Evolutionary conservation across 2,329 filamentous ascomycete species (phyloP).

Genomic region (Trichothecium sympodiale): DNA sequence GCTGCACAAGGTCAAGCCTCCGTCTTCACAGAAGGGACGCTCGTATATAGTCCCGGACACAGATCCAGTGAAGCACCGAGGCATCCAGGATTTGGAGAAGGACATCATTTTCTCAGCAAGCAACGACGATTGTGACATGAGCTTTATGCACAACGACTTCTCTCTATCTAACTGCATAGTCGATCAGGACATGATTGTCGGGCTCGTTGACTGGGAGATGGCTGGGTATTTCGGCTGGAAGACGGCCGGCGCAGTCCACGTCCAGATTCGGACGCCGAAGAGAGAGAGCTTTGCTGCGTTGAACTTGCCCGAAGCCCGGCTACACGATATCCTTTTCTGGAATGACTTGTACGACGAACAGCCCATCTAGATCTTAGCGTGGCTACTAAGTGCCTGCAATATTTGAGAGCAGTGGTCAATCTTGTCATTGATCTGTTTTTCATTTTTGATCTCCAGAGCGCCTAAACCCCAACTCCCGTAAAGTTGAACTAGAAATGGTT

Average conservation of each 20-base stretch:
- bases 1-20: constrained; percentile 15
- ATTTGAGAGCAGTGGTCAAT: no score
- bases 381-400: no score
- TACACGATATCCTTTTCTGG: constrained; percentile 10
- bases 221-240: constrained; percentile 23
- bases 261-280: constrained; percentile 11
- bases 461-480: no score
- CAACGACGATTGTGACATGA: constrained; percentile 13
- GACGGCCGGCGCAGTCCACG: constrained; percentile 16
- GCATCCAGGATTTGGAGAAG: constrained; percentile 19
- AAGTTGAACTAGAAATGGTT: no score
- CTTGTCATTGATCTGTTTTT: no score
- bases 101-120: constrained; percentile 17
- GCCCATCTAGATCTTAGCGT: no score
- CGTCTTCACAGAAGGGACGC: constrained; percentile 6
- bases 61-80: constrained; percentile 9
- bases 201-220: constrained; percentile 30
- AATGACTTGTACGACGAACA: constrained; percentile 9
- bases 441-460: no score
- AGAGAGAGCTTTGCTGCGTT: constrained; percentile 12
- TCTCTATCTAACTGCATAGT: constrained; percentile 25
- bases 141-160: constrained; percentile 28
- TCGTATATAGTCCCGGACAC: constrained; percentile 13
- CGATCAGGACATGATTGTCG: constrained; percentile 24
- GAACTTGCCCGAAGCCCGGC: constrained; percentile 6